Evolutionary conservation across 139 green algal species (phyloP).

Genomic region (Tetradesmus obliquus): DNA sequence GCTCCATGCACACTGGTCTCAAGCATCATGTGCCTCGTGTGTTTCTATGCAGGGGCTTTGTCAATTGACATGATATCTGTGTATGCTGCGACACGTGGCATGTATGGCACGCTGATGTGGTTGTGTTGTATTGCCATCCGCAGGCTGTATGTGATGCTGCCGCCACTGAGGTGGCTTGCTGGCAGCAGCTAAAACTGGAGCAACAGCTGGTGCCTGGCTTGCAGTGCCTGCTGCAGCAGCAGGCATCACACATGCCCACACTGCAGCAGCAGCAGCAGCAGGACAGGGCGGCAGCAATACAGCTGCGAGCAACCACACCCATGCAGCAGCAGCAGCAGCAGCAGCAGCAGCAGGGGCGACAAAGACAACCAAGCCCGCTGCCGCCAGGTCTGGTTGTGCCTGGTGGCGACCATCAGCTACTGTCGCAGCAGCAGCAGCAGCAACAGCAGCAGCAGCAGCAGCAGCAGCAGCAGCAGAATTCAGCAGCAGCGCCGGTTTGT

Average conservation of each 20-base stretch:
- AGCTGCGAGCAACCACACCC: neutral
- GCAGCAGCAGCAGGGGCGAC: slow-evolving; percentile 16
- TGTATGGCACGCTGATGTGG: no score
- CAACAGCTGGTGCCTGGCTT: neutral
- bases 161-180: slow-evolving; percentile 4
- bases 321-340: neutral
- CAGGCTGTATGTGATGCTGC: slow-evolving; percentile 29
- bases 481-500: neutral
- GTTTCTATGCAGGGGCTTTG: no score
- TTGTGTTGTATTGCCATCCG: no score
- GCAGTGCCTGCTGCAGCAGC: neutral
- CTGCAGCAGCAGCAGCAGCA: neutral
- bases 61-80: no score
- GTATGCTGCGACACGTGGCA: no score
- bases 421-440: slow-evolving; percentile 13
- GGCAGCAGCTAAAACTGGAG: slow-evolving; percentile 1
- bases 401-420: neutral
- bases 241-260: no score
- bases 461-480: neutral
- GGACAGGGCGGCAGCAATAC: neutral
- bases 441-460: slow-evolving; percentile 21
- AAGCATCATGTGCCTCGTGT: no score
- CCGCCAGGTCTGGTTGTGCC: neutral
- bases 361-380: neutral
- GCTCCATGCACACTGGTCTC: no score